Evolutionary conservation across 352 stramenopile genomes (phyloP).

Genomic region (Globisporangium cystogenes): DNA sequence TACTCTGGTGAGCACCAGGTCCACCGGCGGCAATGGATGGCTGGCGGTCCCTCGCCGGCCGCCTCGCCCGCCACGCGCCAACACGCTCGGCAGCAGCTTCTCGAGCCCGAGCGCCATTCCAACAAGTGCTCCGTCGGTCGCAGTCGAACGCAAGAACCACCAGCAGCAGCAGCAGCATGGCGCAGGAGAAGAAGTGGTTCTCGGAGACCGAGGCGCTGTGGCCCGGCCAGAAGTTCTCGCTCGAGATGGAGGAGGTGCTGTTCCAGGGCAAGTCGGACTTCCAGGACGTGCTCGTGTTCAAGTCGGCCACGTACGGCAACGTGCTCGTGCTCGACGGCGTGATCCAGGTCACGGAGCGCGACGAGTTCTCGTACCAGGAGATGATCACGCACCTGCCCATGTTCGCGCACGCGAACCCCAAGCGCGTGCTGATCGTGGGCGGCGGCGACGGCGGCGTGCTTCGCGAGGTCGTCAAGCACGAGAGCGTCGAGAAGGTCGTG

Average conservation of each 20-base stretch:
- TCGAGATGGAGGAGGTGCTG: slow-evolving; percentile 93
- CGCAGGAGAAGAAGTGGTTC: slow-evolving; percentile 88
- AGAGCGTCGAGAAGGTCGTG: slow-evolving; percentile 92
- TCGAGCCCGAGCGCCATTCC: slow-evolving; percentile 5
- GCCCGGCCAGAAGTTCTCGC: slow-evolving; percentile 89
- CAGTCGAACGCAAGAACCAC: neutral
- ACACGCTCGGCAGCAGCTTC: neutral
- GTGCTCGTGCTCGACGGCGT: slow-evolving; percentile 99
- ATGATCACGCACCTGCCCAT: slow-evolving; percentile 99
- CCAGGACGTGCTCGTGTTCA: slow-evolving; percentile 98
- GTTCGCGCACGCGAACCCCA: slow-evolving; percentile 94
- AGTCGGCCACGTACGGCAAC: slow-evolving; percentile 96
- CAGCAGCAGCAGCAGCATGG: slow-evolving; percentile 25
- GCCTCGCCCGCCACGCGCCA: neutral
- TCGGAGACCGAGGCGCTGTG: slow-evolving; percentile 94
- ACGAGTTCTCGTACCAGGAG: slow-evolving; percentile 99
- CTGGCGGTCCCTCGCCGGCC: neutral
- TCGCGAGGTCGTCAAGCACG: slow-evolving; percentile 94
- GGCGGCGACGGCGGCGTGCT: slow-evolving; percentile 97
- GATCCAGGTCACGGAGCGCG: slow-evolving; percentile 98
- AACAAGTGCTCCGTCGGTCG: slow-evolving; percentile 6
- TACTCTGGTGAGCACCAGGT: too few species aligned
- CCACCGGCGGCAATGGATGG: slow-evolving; percentile 1
- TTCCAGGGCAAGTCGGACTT: slow-evolving; percentile 97
- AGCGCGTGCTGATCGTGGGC: slow-evolving; percentile 97